phyloP scores from a whole-genome alignment of 768 basidiomycete genomes.

The Podaxis sp. region DNA sequence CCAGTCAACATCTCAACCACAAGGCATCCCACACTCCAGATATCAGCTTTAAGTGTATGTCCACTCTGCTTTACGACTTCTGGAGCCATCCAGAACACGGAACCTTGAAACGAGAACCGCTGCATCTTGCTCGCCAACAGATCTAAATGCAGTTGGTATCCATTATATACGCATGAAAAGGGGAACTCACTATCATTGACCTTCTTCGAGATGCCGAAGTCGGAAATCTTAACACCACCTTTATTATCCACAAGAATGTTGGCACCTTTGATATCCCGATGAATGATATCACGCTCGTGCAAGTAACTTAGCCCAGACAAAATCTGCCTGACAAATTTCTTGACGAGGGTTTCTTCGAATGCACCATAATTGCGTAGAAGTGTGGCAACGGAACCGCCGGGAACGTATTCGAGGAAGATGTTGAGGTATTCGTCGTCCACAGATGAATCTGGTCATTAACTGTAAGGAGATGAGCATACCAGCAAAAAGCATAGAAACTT shows the following conservation, averaged over 20 bases:
- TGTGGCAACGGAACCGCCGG: slow-evolving; percentile 90
- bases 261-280: slow-evolving; percentile 98
- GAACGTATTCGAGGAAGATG: slow-evolving; percentile 96
- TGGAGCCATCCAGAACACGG: slow-evolving; percentile 99
- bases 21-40: slow-evolving; percentile 94
- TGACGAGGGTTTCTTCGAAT: slow-evolving; percentile 88
- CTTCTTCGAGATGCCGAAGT: slow-evolving; percentile 97
- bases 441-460: slow-evolving; percentile 68
- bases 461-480: slow-evolving; percentile 2
- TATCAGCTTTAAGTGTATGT: slow-evolving; percentile 90
- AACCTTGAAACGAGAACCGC: slow-evolving; percentile 92
- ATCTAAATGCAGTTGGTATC: slow-evolving; percentile 22
- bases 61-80: slow-evolving; percentile 96
- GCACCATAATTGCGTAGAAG: slow-evolving; percentile 88
- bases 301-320: slow-evolving; percentile 85
- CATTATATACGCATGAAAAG: background rate
- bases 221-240: slow-evolving; percentile 95
- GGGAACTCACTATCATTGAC: slow-evolving; percentile 83
- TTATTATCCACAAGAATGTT: slow-evolving; percentile 99
- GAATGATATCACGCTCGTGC: slow-evolving; percentile 91
- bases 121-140: slow-evolving; percentile 62
- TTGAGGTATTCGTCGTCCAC: slow-evolving; percentile 88
- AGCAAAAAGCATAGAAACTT: slow-evolving; percentile 24
- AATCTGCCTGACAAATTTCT: slow-evolving; percentile 91
- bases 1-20: slow-evolving; percentile 97